Evolutionary conservation across 331 rosid species (phyloP).

Genomic region (Rosa hybrid): DNA sequence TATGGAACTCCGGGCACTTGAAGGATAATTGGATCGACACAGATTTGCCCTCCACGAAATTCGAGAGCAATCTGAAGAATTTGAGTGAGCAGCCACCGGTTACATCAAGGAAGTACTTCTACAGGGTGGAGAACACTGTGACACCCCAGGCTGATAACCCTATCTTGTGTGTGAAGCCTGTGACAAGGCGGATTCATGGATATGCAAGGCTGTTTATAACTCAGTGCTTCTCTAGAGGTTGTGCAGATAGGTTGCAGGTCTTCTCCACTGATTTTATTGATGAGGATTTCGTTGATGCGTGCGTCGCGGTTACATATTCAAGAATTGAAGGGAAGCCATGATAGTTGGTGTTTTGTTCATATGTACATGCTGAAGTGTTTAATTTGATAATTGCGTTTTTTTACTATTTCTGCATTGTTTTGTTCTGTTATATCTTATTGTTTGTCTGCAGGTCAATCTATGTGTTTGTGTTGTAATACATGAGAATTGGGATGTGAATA

Average conservation of each 20-base stretch:
- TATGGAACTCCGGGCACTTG: slow-evolving; percentile 68
- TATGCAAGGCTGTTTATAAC: slow-evolving; percentile 70
- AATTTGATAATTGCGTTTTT: neutral
- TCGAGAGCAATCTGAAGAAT: slow-evolving; percentile 72
- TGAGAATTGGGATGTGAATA: neutral
- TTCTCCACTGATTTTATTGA: slow-evolving; percentile 78
- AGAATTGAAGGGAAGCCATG: slow-evolving; percentile 69
- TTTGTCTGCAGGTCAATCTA: neutral
- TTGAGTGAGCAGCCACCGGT: slow-evolving; percentile 64
- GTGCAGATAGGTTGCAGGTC: slow-evolving; percentile 63
- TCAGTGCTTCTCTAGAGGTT: slow-evolving; percentile 51
- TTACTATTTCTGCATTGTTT: neutral
- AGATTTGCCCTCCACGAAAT: slow-evolving; percentile 81
- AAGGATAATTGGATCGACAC: slow-evolving; percentile 87
- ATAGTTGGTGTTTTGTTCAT: slow-evolving; percentile 3
- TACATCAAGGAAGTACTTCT: slow-evolving; percentile 62
- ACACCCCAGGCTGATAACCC: slow-evolving; percentile 83
- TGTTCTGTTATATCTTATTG: neutral
- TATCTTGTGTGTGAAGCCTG: slow-evolving; percentile 72
- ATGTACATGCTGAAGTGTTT: neutral
- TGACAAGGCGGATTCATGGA: slow-evolving; percentile 64
- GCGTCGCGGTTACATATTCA: slow-evolving; percentile 73
- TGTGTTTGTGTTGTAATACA: neutral
- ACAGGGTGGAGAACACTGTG: slow-evolving; percentile 89
- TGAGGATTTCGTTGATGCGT: slow-evolving; percentile 84